Conservation (phyloP, 140 eudicot species). For the Oenanthe javanica region DNA sequence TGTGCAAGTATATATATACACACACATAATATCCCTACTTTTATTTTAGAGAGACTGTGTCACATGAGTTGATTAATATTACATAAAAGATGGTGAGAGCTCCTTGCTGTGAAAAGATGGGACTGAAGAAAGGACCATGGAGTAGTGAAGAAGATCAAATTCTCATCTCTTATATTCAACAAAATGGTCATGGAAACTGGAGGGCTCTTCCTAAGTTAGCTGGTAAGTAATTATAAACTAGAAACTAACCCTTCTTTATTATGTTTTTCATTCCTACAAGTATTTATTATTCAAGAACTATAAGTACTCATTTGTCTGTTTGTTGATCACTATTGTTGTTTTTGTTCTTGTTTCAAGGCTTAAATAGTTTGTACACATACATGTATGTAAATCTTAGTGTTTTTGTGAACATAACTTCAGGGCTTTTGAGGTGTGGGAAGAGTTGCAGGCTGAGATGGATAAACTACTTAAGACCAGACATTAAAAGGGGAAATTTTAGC, state of each 20-base stretch:
- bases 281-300: background rate
- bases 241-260: too few relatives aligned
- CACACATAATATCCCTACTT: background rate
- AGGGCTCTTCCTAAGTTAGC: constrained; percentile 72
- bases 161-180: constrained; percentile 35
- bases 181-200: constrained; percentile 67
- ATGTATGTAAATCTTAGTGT: too few relatives aligned
- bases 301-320: background rate
- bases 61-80: background rate
- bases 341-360: too few relatives aligned
- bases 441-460: constrained; percentile 66
- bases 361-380: too few relatives aligned
- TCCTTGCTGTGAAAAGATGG: constrained; percentile 75
- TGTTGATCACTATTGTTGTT: background rate
- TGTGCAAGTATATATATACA: background rate
- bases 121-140: constrained; percentile 12
- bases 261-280: too few relatives aligned
- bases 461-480: constrained; percentile 57
- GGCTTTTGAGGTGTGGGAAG: constrained; percentile 62
- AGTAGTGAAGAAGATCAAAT: constrained; percentile 54
- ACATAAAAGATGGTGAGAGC: constrained; percentile 59
- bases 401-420: constrained; percentile 12
- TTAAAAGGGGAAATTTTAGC: constrained; percentile 61
- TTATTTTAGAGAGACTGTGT: background rate
- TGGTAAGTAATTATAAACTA: constrained; percentile 24